Percentiles rank a stretch among this genome's conserved stretches.
phyloP scores from a whole-genome alignment of 768 basidiomycete species.

The Amanita fuliginea region DNA sequence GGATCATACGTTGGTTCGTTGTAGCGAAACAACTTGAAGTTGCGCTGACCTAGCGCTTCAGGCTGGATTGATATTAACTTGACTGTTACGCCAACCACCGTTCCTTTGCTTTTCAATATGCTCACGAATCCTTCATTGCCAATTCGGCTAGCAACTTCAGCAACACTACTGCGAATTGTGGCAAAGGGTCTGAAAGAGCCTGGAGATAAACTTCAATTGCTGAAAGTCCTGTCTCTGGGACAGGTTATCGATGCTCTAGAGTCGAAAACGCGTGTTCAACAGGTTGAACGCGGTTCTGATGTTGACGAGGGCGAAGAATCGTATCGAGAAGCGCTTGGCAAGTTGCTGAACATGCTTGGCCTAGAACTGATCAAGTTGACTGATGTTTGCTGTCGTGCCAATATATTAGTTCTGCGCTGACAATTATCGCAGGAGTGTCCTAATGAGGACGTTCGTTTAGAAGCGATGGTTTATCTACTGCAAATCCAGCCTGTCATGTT shows the following conservation, averaged over 20 bases:
- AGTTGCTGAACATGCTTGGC: slow-evolving; percentile 72
- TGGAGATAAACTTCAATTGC: slow-evolving; percentile 76
- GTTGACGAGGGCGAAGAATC: slow-evolving; percentile 84
- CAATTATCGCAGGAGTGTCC: slow-evolving; percentile 38
- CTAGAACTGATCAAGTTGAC: slow-evolving; percentile 72
- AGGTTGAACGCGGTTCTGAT: slow-evolving; percentile 51
- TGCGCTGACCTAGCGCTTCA: slow-evolving; percentile 16
- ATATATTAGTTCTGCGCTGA: neutral
- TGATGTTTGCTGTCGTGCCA: slow-evolving; percentile 42
- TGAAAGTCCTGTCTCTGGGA: slow-evolving; percentile 81
- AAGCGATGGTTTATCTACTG: slow-evolving; percentile 52
- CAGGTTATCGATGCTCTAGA: slow-evolving; percentile 77
- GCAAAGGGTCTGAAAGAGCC: slow-evolving; percentile 90
- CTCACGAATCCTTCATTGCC: slow-evolving; percentile 69
- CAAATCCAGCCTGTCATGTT: slow-evolving; percentile 75
- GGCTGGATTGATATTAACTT: slow-evolving; percentile 98
- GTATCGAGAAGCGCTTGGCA: slow-evolving; percentile 83
- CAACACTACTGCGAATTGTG: slow-evolving; percentile 75
- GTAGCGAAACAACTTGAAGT: neutral
- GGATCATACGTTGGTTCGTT: slow-evolving; percentile 86
- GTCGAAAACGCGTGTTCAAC: slow-evolving; percentile 57
- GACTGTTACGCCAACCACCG: slow-evolving; percentile 83
- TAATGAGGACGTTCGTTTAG: slow-evolving; percentile 46
- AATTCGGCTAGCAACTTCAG: slow-evolving; percentile 75
- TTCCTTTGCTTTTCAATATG: slow-evolving; percentile 75